phyloP scores from a whole-genome alignment of 208 protist species.

The Acanthamoeba sp. region DNA sequence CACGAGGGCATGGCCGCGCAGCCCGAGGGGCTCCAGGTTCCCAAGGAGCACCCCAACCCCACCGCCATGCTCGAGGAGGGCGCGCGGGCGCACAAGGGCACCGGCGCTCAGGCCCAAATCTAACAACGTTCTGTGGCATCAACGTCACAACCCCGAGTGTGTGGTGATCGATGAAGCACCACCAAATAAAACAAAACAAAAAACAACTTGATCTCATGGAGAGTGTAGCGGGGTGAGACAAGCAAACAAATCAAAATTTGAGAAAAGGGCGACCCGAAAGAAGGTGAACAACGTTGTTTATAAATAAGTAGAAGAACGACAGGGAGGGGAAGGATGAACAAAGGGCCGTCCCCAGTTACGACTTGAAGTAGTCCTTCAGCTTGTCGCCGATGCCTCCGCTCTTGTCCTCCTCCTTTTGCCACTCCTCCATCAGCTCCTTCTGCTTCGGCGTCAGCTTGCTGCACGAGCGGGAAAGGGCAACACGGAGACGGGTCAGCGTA shows the following conservation, averaged over 20 bases:
- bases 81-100: background rate
- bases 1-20: constrained; percentile 27
- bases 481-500: background rate
- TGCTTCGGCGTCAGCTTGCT: constrained; percentile 45
- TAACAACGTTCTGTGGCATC: background rate
- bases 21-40: background rate
- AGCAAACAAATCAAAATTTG: too few relatives aligned
- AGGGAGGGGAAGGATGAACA: background rate
- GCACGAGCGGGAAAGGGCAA: background rate
- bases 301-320: background rate
- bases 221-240: too few relatives aligned
- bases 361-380: constrained; percentile 58
- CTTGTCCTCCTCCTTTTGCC: constrained; percentile 34
- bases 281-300: background rate
- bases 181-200: too few relatives aligned
- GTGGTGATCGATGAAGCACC: too few relatives aligned
- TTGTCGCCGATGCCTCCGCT: constrained; percentile 3
- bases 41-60: constrained; percentile 29
- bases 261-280: too few relatives aligned
- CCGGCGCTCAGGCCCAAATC: background rate
- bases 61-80: background rate
- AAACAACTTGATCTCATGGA: too few relatives aligned
- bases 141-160: background rate
- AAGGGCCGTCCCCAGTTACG: background rate
- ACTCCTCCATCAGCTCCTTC: constrained; percentile 57